These are phyloP conservation scores for Suillus discolor DNA, from an alignment of 768 basidiomycete species.

Conservation along the genomic window DNA sequence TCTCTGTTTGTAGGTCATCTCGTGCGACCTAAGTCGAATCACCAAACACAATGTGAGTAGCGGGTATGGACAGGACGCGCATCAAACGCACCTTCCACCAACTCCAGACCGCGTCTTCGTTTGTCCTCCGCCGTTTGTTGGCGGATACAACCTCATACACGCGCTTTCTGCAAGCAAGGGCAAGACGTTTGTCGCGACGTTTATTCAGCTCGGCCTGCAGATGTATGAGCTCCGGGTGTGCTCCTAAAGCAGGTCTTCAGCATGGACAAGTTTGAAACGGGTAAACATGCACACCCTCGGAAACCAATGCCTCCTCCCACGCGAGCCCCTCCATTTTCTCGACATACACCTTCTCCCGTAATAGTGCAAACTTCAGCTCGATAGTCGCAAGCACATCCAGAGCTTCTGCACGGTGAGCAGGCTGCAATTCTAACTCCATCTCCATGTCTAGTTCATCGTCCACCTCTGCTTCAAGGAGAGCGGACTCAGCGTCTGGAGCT, in stretches of 20 bases:
- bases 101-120: slow-evolving; percentile 82
- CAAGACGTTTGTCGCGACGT: slow-evolving; percentile 79
- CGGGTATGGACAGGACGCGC: slow-evolving; percentile 6
- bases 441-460: slow-evolving; percentile 48
- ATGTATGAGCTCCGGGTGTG: slow-evolving; percentile 85
- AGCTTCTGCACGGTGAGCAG: slow-evolving; percentile 83
- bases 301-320: slow-evolving; percentile 83
- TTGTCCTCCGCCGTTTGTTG: slow-evolving; percentile 60
- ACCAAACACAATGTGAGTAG: neutral
- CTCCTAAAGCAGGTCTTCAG: slow-evolving; percentile 45
- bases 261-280: slow-evolving; percentile 4
- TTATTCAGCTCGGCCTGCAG: slow-evolving; percentile 78
- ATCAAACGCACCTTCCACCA: slow-evolving; percentile 78
- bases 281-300: slow-evolving; percentile 58
- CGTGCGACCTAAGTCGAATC: slow-evolving; percentile 56
- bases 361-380: slow-evolving; percentile 88
- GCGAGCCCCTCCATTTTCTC: slow-evolving; percentile 93
- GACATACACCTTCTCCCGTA: slow-evolving; percentile 86
- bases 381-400: slow-evolving; percentile 86
- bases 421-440: slow-evolving; percentile 71
- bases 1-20: slow-evolving; percentile 80
- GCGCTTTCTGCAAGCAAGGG: slow-evolving; percentile 76
- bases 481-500: neutral
- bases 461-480: slow-evolving; percentile 21
- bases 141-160: slow-evolving; percentile 67